Base-by-base conservation (phyloP, 345 rosid species). In the Syzygium oleosum region DNA sequence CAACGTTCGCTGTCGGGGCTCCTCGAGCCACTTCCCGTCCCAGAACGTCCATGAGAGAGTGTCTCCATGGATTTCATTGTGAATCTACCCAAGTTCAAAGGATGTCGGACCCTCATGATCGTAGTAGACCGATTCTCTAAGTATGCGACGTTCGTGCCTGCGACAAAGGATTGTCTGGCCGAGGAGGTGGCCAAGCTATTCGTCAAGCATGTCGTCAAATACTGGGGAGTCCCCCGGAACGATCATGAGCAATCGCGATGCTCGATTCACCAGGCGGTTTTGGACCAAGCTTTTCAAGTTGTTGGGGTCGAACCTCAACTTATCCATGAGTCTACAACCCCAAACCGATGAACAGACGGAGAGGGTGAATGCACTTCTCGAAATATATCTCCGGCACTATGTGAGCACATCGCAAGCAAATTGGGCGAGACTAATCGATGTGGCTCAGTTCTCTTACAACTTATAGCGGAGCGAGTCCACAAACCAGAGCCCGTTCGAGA, bases 141-240 rank as follows among this genome's bases (percentile, higher is more conserved):
- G 56, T 5, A 17, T 16, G 3, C 0, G 9, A 53, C 1, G 2
- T 53, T 53, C 9, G 21, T 53, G 22, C 2, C 3, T 0, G 22
- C 56, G 2, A 17, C 21, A 2, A 53, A 53, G 1, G 56, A 53
- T 16, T 17, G 56, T 6, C 56, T 1, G 3, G 1, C 56, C 1
- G 1, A 53, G 22, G 56, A 53, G 56, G 56, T 0, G 3, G 3
- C 22, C 56, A 2, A 53, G 21, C 3, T 53, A 16, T 53, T 53
- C 3, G 7, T 53, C 21, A 17, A 53, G 22, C 22, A 53, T 1
- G 7, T 53, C 9, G 8, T 53, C 2, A 53, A 53, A 6, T 53
- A 53, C 1, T 53, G 1, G 22, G 0, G 56, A 5, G 56, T 53
- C 2, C 22, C 56, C 0, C 9, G 0, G 0, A 3, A 17, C 1